Base-by-base conservation (phyloP, 352 stramenopile genomes). In the Pythium dissotocum region DNA sequence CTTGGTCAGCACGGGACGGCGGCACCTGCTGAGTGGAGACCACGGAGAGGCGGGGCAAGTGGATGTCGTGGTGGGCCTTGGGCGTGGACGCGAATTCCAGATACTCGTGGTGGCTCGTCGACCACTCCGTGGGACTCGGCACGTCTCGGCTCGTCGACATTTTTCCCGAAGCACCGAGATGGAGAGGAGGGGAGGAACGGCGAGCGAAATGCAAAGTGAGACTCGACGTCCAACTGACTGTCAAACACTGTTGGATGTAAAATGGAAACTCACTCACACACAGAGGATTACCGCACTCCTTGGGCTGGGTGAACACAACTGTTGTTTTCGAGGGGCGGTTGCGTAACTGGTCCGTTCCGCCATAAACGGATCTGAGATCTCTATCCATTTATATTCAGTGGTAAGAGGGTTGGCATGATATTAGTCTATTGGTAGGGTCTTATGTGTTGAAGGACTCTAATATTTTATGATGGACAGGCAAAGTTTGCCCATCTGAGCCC, bases 31-130 rank as follows among this genome's bases (percentile, higher is more conserved):
- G 21, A 16, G 4, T 55, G 48, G 48, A 55, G 21, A 32, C 48
- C 21, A 55, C 16, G 8, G 48, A 55, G 48, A 55, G 48, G 9
- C 48, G 48, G 28, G 48, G 48, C 28, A 55, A 46, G 38, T 46
- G 21, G 21, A 24, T 24, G 21, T 24, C 21, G 21, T 24, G 21
- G 38, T 46, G 38, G 38, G 2, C 38, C 3, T 13, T 46, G 38
- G 38, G 3, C 5, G 38, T n/a, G 38, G 38, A 46, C 38, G 38
- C 38, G 38, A 46, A n/a, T 14, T 7, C 9, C 38, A 46, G 38
- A 14, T 46, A 46, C 38, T 9, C 38, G 13, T 24, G 21, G 21
- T 24, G 21, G 21, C 21, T 24, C 21, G 38, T n/a, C 38, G 38
- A 46, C 38, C 6, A 7, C 4, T 46, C 13, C 9, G 38, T n/a